These are phyloP conservation scores for Ceratocystis variospora DNA, from an alignment of 2,329 filamentous ascomycete genomes.

Conservation along the genomic window DNA sequence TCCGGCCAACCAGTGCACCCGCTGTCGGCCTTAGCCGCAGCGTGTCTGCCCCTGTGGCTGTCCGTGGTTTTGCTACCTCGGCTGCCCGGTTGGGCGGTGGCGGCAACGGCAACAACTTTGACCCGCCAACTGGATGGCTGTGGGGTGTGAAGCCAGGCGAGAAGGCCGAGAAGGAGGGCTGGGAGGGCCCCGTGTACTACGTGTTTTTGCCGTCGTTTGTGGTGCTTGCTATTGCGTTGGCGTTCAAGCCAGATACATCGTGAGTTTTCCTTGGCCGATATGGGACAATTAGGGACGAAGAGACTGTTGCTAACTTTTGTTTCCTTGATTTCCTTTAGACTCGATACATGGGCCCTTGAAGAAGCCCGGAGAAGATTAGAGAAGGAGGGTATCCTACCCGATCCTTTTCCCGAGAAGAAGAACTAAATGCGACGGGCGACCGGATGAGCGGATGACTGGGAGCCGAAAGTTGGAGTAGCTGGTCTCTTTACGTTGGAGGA, in stretches of 20 bases:
- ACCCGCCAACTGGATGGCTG: slow-evolving; percentile 81
- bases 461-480: background rate
- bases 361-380: slow-evolving; percentile 92
- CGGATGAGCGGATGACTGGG: background rate
- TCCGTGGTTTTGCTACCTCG: slow-evolving; percentile 20
- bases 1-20: background rate
- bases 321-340: slow-evolving; percentile 39
- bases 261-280: slow-evolving; percentile 40
- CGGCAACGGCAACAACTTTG: slow-evolving; percentile 61
- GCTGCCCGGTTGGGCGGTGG: slow-evolving; percentile 28
- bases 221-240: slow-evolving; percentile 65
- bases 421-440: slow-evolving; percentile 22
- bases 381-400: slow-evolving; percentile 82
- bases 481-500: background rate
- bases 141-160: slow-evolving; percentile 89
- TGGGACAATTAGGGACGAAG: background rate
- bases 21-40: background rate
- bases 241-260: slow-evolving; percentile 98
- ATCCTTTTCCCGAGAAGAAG: slow-evolving; percentile 52
- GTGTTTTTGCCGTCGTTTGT: slow-evolving; percentile 70
- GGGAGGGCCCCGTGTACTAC: slow-evolving; percentile 77
- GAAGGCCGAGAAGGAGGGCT: slow-evolving; percentile 91
- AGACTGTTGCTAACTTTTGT: background rate
- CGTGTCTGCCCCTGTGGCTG: slow-evolving; percentile 4
- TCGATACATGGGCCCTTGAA: slow-evolving; percentile 98